Evolutionary conservation across 2,329 filamentous ascomycete species (phyloP), one percentile per base, ranked within the genome.

Genomic region (Ilyonectria robusta): DNA sequence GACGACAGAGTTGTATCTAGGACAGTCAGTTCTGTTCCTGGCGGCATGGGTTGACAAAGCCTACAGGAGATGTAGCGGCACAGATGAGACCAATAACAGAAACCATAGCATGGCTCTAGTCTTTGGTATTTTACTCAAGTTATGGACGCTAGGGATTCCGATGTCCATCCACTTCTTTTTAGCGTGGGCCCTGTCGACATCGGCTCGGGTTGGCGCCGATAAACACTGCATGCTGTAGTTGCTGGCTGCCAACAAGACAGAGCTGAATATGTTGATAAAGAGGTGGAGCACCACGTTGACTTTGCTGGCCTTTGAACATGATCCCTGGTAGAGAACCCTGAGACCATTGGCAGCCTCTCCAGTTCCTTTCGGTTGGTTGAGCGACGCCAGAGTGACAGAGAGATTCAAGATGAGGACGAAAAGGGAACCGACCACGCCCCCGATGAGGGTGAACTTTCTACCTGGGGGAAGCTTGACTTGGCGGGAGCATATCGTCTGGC

Each of bases 151-250:
- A 1, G 66, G 66, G 1, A 73, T 50, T 0, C 72, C 72, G 5
- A 72, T 69, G 21, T 75, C 71, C 10, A 73, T 47, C 71, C 71
- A 72, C 4, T 26, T 31, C 5, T 48, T 13, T 4, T 29, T 46
- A 0, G 46, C 29, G 26, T 75, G 72, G 0, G 65, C 67, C 2
- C 54, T 37, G 31, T 81, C 72, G 6, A 82, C 59, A 21, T 80
- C 73, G 0, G 51, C 51, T 1, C 80, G 70, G 0, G 79, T 81
- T 0, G 79, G 80, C 0, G 79, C 78, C 4, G 73, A 73, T 4
- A 79, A 69, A 1, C 75, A 70, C 44, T 81, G 80, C 76, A 80
- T 80, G 37, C 75, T 78, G 46, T 79, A 81, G 65, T 81, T 81
- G 26, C 78, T 80, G 0, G 62, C 62, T 2, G 62, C 66, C 0